Evolutionary conservation across 2,329 filamentous ascomycete species (phyloP).

Genomic region (Chaetomium globosum): DNA sequence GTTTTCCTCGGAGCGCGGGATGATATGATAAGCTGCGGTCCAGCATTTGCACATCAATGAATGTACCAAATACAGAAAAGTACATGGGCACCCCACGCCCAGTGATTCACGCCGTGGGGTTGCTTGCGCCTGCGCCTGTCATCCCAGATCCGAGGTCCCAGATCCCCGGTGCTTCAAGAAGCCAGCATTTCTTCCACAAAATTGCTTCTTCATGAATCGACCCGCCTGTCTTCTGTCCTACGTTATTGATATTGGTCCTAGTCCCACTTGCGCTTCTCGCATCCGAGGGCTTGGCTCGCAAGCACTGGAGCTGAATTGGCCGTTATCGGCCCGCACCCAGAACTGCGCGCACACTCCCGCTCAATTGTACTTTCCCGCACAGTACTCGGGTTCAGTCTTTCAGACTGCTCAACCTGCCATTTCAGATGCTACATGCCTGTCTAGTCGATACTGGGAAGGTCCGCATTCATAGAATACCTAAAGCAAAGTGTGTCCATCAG

Average conservation of each 20-base stretch:
- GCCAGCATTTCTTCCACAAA: background rate
- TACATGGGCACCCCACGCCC: background rate
- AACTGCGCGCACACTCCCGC: background rate
- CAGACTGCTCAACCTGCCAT: background rate
- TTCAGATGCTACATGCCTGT: background rate
- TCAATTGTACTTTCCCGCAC: background rate
- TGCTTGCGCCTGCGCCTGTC: background rate
- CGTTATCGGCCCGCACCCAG: conserved; percentile 1
- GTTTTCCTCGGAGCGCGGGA: background rate
- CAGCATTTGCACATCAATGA: background rate
- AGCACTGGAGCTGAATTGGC: background rate
- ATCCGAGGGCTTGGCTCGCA: conserved; percentile 10
- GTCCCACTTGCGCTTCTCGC: conserved; percentile 6
- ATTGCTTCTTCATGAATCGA: background rate
- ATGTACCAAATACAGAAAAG: background rate
- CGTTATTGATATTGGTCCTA: background rate
- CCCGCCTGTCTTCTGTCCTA: background rate
- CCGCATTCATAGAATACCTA: background rate
- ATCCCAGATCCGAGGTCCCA: background rate
- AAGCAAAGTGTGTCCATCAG: background rate
- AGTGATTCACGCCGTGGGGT: background rate
- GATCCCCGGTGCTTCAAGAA: background rate
- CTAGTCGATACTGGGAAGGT: background rate
- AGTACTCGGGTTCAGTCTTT: background rate
- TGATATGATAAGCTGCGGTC: conserved; percentile 14